These are phyloP conservation scores for Pneumocystis wakefieldiae DNA, from an alignment of 1,139 yeast species.

Conservation along the genomic window DNA sequence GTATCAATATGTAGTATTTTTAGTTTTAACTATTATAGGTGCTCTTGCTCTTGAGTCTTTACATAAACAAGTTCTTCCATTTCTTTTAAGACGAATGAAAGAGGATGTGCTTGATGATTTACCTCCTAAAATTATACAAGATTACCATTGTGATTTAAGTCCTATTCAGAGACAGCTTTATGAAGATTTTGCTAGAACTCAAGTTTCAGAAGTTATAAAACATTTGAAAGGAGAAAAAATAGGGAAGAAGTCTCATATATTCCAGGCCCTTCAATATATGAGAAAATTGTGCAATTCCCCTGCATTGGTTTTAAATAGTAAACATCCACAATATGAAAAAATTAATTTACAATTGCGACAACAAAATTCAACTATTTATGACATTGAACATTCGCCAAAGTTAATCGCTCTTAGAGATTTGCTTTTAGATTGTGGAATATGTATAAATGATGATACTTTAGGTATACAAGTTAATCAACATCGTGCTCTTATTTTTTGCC, in stretches of 20 bases:
- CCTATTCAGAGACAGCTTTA: slow-evolving; percentile 78
- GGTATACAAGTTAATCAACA: slow-evolving; percentile 86
- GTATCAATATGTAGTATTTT: not conserved
- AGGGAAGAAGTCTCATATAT: slow-evolving; percentile 72
- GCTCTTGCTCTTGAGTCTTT: slow-evolving; percentile 89
- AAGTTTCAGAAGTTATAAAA: slow-evolving; percentile 49
- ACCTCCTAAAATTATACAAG: slow-evolving; percentile 97
- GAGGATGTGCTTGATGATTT: slow-evolving; percentile 92
- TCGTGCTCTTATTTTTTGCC: slow-evolving; percentile 90
- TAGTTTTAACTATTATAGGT: slow-evolving; percentile 22
- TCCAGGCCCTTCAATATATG: slow-evolving; percentile 96
- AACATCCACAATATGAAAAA: slow-evolving; percentile 68
- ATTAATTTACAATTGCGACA: slow-evolving; percentile 45
- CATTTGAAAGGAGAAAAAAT: slow-evolving; percentile 29
- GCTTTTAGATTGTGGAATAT: slow-evolving; percentile 88
- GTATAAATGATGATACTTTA: slow-evolving; percentile 37
- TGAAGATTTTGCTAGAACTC: slow-evolving; percentile 81
- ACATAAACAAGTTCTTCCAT: slow-evolving; percentile 92
- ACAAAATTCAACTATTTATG: slow-evolving; percentile 47
- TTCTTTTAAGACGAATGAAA: slow-evolving; percentile 85
- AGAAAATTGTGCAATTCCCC: slow-evolving; percentile 95
- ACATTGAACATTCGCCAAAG: slow-evolving; percentile 82
- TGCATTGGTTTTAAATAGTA: slow-evolving; percentile 69
- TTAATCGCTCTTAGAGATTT: slow-evolving; percentile 67
- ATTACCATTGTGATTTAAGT: slow-evolving; percentile 89